phyloP scores from a whole-genome alignment of 495 filamentous ascomycete genomes.

The Hypoxylon fragiforme region DNA sequence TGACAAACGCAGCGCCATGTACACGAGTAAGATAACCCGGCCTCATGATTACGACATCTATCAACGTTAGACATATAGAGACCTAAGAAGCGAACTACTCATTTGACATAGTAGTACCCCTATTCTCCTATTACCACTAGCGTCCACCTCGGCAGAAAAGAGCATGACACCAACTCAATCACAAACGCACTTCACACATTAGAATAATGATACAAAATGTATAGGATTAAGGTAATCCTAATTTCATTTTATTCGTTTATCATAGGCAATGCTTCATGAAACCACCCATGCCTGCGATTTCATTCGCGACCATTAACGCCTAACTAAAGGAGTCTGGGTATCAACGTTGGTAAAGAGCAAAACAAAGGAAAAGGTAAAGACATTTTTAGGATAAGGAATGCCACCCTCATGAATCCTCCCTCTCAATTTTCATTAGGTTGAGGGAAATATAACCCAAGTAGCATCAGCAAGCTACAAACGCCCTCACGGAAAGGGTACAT shows the following conservation, averaged over 20 bases:
- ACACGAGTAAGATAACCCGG: too few relatives aligned
- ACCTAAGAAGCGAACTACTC: too few relatives aligned
- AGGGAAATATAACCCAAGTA: constrained; percentile 1
- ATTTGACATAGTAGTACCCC: too few relatives aligned
- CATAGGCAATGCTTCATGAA: constrained; percentile 15
- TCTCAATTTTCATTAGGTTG: neutral
- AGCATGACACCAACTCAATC: too few relatives aligned
- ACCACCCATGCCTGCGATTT: constrained; percentile 1
- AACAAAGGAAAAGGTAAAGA: constrained; percentile 3
- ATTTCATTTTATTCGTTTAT: constrained; percentile 9
- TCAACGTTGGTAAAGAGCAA: constrained; percentile 21
- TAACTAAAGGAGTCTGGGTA: constrained; percentile 28
- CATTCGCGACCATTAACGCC: constrained; percentile 23
- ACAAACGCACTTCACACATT: too few relatives aligned
- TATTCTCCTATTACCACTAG: too few relatives aligned
- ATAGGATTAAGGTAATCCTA: too few relatives aligned
- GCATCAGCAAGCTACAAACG: neutral
- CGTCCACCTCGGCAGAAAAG: too few relatives aligned
- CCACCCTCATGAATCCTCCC: neutral
- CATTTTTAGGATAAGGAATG: constrained; percentile 1
- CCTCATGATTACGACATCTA: too few relatives aligned
- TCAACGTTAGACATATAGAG: too few relatives aligned
- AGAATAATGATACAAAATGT: too few relatives aligned
- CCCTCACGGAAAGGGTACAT: constrained; percentile 8
- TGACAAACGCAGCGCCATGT: too few relatives aligned